These are phyloP conservation scores for thale cress (Arabidopsis thaliana) DNA, from an alignment of 345 rosid genomes.

Conservation along the genomic window TAIR10.1 NC_003071.7:12983501-12984000, in stretches of 20 bases:
- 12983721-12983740: slow-evolving; percentile 59
- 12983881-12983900: slow-evolving; percentile 51
- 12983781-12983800: slow-evolving; percentile 41
- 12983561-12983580: slow-evolving; percentile 52
- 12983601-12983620: slow-evolving; percentile 56
- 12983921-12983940: slow-evolving; percentile 46
- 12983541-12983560: slow-evolving; percentile 51
- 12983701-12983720: slow-evolving; percentile 68
- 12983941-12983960: slow-evolving; percentile 54
- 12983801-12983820: slow-evolving; percentile 44
- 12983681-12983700: slow-evolving; percentile 56
- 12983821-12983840: slow-evolving; percentile 57
- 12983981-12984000: slow-evolving; percentile 9
- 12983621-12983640: slow-evolving; percentile 46
- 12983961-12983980: slow-evolving; percentile 48
- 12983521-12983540: slow-evolving; percentile 61
- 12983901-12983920: slow-evolving; percentile 46
- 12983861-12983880: slow-evolving; percentile 54
- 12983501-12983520: slow-evolving; percentile 87
- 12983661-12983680: slow-evolving; percentile 50
- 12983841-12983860: slow-evolving; percentile 48
- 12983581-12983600: slow-evolving; percentile 65
- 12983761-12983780: slow-evolving; percentile 45
- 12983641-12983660: slow-evolving; percentile 57
- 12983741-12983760: slow-evolving; percentile 56